Evolutionary conservation across 179 eudicot species (phyloP), one percentile per base, ranked within the genome.

Genomic region (Actinidia chinensis): DNA sequence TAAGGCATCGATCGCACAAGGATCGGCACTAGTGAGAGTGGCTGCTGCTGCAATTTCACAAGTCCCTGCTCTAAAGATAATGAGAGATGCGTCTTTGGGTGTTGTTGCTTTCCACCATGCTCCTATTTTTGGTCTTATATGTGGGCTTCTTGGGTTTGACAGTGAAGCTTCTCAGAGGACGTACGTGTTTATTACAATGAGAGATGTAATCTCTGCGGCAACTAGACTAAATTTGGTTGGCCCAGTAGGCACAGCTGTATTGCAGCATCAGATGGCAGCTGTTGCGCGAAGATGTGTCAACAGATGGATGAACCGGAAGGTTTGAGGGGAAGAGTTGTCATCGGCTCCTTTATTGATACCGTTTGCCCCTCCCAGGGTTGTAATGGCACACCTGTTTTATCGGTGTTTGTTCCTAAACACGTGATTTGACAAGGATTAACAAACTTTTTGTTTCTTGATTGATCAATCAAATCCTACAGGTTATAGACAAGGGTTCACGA

Each of bases 281-380:
- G 81, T 79, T 55, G 97, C 94, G n/a, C 0, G 98, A 94, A 81
- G 86, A 89, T 33, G 63, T 91, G 43, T 75, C 82, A 77, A 23
- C 64, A 93, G 82, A 84, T 94, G 98, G 97, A 89, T 83, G 84
- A 85, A 89, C 76, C 88, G 92, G 0, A 78, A 79, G 60, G 89
- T 89, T 25, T n/a, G n/a, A n/a, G 93, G 90, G 67, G 97, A 94
- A 65, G 97, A 97, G 6, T 94, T 97, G 75, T 97, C 91, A 77
- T 87, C 93, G 2, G 85, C 86, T 33, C 98, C 98, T 11, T 78
- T 94, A 82, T 94, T 25, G 97, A 94, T 82, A 83, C 87, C 10
- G 89, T 94, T n/a, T n/a, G n/a, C n/a, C n/a, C n/a, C n/a, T n/a
- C n/a, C 69, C 98, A 94, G 79, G 98, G 92, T 5, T 94, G 98